These are phyloP conservation scores for Spiraea crenata DNA, from an alignment of 331 rosid genomes.

Conservation along the genomic window DNA sequence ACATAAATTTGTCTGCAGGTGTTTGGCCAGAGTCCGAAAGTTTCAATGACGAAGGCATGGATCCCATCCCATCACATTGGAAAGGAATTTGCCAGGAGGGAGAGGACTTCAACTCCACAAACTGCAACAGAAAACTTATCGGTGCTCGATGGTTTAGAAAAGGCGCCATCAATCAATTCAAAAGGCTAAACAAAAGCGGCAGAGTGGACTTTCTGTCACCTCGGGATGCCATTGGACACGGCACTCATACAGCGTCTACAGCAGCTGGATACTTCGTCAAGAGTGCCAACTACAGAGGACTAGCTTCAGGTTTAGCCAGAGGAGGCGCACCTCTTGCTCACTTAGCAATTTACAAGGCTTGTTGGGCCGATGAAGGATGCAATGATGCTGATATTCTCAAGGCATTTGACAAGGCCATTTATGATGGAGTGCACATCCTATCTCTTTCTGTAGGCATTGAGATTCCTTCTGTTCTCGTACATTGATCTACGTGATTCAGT, in stretches of 20 bases:
- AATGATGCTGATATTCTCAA: slow-evolving; percentile 61
- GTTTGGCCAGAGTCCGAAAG: slow-evolving; percentile 78
- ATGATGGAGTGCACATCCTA: slow-evolving; percentile 68
- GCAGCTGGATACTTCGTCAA: slow-evolving; percentile 59
- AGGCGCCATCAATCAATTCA: slow-evolving; percentile 38
- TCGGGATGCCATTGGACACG: slow-evolving; percentile 68
- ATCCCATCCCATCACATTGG: slow-evolving; percentile 59
- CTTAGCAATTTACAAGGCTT: slow-evolving; percentile 69
- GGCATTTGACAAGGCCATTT: slow-evolving; percentile 78
- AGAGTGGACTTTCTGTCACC: slow-evolving; percentile 52
- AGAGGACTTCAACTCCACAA: slow-evolving; percentile 46
- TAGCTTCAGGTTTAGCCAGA: slow-evolving; percentile 69
- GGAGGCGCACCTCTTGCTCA: slow-evolving; percentile 87
- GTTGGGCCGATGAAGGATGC: slow-evolving; percentile 57
- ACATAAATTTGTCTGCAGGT: slow-evolving; percentile 41
- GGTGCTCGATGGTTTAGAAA: slow-evolving; percentile 75
- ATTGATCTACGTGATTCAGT: slow-evolving; percentile 57
- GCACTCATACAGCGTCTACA: slow-evolving; percentile 75
- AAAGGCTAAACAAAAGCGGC: slow-evolving; percentile 27
- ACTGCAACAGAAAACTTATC: slow-evolving; percentile 68
- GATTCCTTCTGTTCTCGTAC: slow-evolving; percentile 58
- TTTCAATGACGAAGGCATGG: slow-evolving; percentile 67
- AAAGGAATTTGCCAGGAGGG: slow-evolving; percentile 75
- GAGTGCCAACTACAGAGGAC: slow-evolving; percentile 51
- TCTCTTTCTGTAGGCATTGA: slow-evolving; percentile 49